phyloP scores from a whole-genome alignment of 495 filamentous ascomycete species.

The Echria macrotheca region DNA sequence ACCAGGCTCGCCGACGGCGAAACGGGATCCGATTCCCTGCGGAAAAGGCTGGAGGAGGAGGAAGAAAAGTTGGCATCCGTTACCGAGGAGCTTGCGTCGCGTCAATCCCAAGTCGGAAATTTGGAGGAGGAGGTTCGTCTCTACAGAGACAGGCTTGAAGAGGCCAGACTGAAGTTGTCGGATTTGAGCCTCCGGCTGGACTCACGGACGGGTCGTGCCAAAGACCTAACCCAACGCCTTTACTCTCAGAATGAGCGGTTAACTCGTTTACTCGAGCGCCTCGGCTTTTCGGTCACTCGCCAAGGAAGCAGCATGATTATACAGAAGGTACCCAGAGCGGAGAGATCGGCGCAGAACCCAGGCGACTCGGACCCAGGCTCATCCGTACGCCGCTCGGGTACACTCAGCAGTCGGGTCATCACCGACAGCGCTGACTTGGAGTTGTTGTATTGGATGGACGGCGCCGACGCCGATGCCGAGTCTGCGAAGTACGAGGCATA shows the following conservation, averaged over 20 bases:
- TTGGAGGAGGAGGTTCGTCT: conserved; percentile 62
- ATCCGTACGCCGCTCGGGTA: conserved; percentile 49
- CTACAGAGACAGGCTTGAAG: conserved; percentile 52
- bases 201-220: conserved; percentile 60
- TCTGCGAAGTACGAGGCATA: conserved; percentile 65
- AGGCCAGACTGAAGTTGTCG: conserved; percentile 45
- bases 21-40: conserved; percentile 70
- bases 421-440: conserved; percentile 52
- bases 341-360: conserved; percentile 45
- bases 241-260: conserved; percentile 73
- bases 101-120: conserved; percentile 57
- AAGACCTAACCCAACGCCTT: conserved; percentile 76
- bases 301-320: conserved; percentile 69
- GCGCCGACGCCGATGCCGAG: conserved; percentile 59
- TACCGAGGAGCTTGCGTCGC: conserved; percentile 59
- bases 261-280: conserved; percentile 69
- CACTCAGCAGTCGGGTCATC: conserved; percentile 35
- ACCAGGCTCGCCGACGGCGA: conserved; percentile 69
- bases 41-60: conserved; percentile 63
- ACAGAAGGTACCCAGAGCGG: conserved; percentile 65
- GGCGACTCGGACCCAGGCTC: conserved; percentile 58
- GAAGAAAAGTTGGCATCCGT: conserved; percentile 57
- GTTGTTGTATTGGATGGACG: conserved; percentile 73
- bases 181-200: conserved; percentile 49
- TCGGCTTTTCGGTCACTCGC: conserved; percentile 75